These are phyloP conservation scores for Penicillium salamii DNA, from an alignment of 495 filamentous ascomycete genomes.

Conservation along the genomic window DNA sequence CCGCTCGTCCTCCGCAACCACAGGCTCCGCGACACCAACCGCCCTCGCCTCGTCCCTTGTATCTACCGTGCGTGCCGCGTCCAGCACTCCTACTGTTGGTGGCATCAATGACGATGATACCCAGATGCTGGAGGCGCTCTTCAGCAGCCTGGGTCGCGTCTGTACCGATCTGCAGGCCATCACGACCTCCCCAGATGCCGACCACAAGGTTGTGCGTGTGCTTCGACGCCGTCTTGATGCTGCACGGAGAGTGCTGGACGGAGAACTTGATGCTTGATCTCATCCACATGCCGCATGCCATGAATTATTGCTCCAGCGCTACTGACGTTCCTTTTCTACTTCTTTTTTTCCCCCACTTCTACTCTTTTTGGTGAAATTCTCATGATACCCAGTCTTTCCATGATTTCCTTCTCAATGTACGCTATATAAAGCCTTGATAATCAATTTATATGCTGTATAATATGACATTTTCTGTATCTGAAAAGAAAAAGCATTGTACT, in stretches of 20 bases:
- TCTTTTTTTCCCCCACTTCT: too few species aligned
- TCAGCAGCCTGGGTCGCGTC: constrained; percentile 69
- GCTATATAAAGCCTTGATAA: too few species aligned
- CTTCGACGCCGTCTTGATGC: constrained; percentile 69
- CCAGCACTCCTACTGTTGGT: constrained; percentile 33
- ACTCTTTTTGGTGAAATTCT: constrained; percentile 5
- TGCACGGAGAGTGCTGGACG: constrained; percentile 69
- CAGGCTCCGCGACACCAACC: constrained; percentile 35
- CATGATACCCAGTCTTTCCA: constrained; percentile 23
- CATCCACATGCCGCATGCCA: constrained; percentile 12
- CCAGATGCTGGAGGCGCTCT: constrained; percentile 70
- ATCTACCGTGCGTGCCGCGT: constrained; percentile 40
- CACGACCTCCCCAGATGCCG: constrained; percentile 41
- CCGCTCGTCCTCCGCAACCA: constrained; percentile 29
- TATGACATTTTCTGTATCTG: too few species aligned
- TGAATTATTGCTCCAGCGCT: constrained; percentile 6
- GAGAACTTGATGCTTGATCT: constrained; percentile 46
- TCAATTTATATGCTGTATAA: too few species aligned
- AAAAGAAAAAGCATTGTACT: too few species aligned
- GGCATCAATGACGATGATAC: constrained; percentile 65
- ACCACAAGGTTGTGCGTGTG: constrained; percentile 57
- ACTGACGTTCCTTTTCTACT: constrained; percentile 11
- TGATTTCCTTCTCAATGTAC: neutral
- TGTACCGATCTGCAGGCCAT: constrained; percentile 64
- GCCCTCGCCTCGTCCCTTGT: constrained; percentile 37